Conservation (phyloP, 2,329 filamentous ascomycete genomes). For the Paradendryphiella salina region DNA sequence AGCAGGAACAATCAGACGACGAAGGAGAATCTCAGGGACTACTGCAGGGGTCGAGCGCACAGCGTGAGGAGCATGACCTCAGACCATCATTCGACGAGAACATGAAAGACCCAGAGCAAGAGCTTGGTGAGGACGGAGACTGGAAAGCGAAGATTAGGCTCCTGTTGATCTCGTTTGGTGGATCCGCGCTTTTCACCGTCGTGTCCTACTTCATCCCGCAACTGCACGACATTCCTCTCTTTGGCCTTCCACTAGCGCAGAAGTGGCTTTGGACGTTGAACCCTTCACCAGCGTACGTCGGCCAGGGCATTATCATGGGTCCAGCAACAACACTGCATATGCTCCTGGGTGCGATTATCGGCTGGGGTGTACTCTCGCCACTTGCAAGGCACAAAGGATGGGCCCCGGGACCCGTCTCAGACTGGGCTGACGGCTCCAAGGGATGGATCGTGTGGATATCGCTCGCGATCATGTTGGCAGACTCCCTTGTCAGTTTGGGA, state of each 20-base stretch:
- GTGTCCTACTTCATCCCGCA: slow-evolving; percentile 88
- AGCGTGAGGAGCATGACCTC: slow-evolving; percentile 28
- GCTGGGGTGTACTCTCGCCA: slow-evolving; percentile 90
- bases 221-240: slow-evolving; percentile 81
- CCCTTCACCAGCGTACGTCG: slow-evolving; percentile 94
- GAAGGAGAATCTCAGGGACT: slow-evolving; percentile 45
- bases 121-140: slow-evolving; percentile 49
- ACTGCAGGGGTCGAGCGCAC: slow-evolving; percentile 30
- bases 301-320: slow-evolving; percentile 98
- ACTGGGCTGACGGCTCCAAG: slow-evolving; percentile 93
- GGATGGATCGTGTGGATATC: slow-evolving; percentile 99
- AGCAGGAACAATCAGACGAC: slow-evolving; percentile 7
- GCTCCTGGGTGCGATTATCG: slow-evolving; percentile 84
- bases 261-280: slow-evolving; percentile 96
- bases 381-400: slow-evolving; percentile 83
- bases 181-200: slow-evolving; percentile 68
- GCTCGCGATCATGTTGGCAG: slow-evolving; percentile 93
- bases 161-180: slow-evolving; percentile 61
- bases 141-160: slow-evolving; percentile 67
- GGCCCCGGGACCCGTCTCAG: slow-evolving; percentile 82
- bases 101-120: slow-evolving; percentile 24
- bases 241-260: slow-evolving; percentile 72
- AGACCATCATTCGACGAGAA: slow-evolving; percentile 22
- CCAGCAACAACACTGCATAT: slow-evolving; percentile 94
- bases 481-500: slow-evolving; percentile 84